Base-by-base conservation (phyloP, 2,329 filamentous ascomycete species). In the Arthrobotrys iridis region DNA sequence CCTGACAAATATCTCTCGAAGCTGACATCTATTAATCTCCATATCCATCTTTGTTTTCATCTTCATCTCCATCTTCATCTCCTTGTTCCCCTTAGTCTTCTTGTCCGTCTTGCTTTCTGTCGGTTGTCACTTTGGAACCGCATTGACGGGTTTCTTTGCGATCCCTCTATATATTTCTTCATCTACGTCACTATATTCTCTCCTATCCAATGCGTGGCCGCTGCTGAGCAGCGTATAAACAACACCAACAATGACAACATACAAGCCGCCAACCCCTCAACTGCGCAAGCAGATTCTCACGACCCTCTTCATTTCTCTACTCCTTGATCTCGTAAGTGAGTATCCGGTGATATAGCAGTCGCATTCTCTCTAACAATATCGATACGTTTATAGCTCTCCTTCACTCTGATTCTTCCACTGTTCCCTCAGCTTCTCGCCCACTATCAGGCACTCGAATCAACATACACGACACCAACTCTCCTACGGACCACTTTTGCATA, bases 361-460 rank as follows among this genome's bases (percentile, higher is more conserved):
- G n/a, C n/a, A 8, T 18, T 8, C 7, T 40, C 7, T 24, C 15
- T 2, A 13, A 22, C 40, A 22, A 50, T 28, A 50, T 28, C 5
- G 30, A 13, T 8, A n/a, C 24, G 4, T 24, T 10, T 55, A 2
- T 58, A 97, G 94, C 92, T 98, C 80, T 97, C 94, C 66, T 99
- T 99, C 82, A 99, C 95, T 28, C 97, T 99, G 82, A 98, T 98
- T 81, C 90, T 99, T 6, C 95, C 95, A 0, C 88, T 99, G 35
- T 99, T 98, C 82, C 95, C 93, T 5, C 93, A 93, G 71, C 90
- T 99, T 46, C 90, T 98, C 83, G 91, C 96, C 80, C 98, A 97
- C 87, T 99, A 98, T 85, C 2, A 82, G 84, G 70, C 93, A 35
- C 71, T 92, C 0, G 70, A 74, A 48, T 57, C 70, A 4, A 66